A percentile compares a stretch with the other conserved stretches of the same genome.
Evolutionary conservation across 1,139 yeast species (phyloP).

Genomic region (Yamadazyma epiphylla): DNA sequence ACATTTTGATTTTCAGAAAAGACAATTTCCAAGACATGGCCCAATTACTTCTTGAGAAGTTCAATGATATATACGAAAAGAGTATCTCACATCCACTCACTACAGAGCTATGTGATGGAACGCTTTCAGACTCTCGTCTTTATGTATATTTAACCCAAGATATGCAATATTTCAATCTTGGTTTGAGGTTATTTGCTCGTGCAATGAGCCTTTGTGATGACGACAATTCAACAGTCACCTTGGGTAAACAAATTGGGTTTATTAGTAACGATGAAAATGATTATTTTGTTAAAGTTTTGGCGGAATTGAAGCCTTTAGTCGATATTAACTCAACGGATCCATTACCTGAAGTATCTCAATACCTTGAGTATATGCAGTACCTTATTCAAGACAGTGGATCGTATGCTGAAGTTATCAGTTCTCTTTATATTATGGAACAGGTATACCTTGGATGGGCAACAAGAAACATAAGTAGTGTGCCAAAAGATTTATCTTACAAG

Average conservation of each 20-base stretch:
- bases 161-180: constrained; percentile 41
- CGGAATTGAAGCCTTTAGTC: constrained; percentile 19
- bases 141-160: constrained; percentile 49
- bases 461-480: constrained; percentile 17
- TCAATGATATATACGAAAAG: constrained; percentile 15
- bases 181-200: constrained; percentile 42
- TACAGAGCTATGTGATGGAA: constrained; percentile 44
- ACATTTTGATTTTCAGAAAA: no score
- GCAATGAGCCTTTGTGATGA: constrained; percentile 43
- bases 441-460: constrained; percentile 54
- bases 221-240: constrained; percentile 26
- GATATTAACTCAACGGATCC: constrained; percentile 18
- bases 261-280: constrained; percentile 46
- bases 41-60: constrained; percentile 18
- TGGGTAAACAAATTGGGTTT: constrained; percentile 52
- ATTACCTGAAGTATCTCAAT: constrained; percentile 33
- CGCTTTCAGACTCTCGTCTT: constrained; percentile 36
- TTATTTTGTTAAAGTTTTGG: constrained; percentile 37
- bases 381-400: constrained; percentile 24
- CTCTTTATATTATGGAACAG: constrained; percentile 45
- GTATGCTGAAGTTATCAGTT: constrained; percentile 44
- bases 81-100: constrained; percentile 44
- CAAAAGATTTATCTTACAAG: constrained; percentile 35
- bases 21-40: no score
- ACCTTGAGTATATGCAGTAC: constrained; percentile 30